Base-by-base conservation (phyloP, 179 eudicot genomes). In the Amaranthus tricolor region DNA sequence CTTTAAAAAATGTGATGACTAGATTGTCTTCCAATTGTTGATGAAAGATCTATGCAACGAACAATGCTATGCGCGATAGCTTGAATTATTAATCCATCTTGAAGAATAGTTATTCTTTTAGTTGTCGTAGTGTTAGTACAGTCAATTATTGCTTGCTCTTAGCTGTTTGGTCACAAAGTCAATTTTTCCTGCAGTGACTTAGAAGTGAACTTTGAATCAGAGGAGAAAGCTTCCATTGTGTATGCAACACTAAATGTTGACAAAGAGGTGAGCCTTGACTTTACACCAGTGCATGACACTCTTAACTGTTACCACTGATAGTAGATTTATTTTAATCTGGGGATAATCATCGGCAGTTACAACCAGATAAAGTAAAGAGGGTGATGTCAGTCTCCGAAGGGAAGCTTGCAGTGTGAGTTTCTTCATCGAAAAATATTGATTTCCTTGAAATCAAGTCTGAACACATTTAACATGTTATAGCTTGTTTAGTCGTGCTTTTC, bases 341-440 rank as follows among this genome's bases (percentile, higher is more conserved):
- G 19, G 19, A 1, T 74, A 11, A 51, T 66, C 21, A 44, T 73
- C 75, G 85, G 71, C 90, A 92, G 97, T 77, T 94, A 86, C 94
- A 89, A 72, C 97, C 96, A 14, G 96, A 92, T 79, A 94, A 94
- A 74, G 97, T 89, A 75, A 91, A 88, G 84, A 85, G 98, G 87
- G 80, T 80, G 68, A 90, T 92, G 96, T 81, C 87, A 5, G 81
- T 91, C 19, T 85, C 88, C 49, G 71, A 86, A 49, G 96, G 94
- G 51, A 89, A 88, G 85, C 98, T 94, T 76, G 83, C 76, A 71
- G 97, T 86, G 98, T 92, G 76, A 89, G 94, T 78, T 47, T 61
- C 57, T 58, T 65, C 65, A 19, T 16, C 7, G 8, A 16, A 45
- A 64, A 49, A 62, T 55, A 31, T 50, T 10, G 47, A 31, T 12